Evolutionary conservation across 305 asterid species (phyloP).

Genomic region (Striga hermonthica): DNA sequence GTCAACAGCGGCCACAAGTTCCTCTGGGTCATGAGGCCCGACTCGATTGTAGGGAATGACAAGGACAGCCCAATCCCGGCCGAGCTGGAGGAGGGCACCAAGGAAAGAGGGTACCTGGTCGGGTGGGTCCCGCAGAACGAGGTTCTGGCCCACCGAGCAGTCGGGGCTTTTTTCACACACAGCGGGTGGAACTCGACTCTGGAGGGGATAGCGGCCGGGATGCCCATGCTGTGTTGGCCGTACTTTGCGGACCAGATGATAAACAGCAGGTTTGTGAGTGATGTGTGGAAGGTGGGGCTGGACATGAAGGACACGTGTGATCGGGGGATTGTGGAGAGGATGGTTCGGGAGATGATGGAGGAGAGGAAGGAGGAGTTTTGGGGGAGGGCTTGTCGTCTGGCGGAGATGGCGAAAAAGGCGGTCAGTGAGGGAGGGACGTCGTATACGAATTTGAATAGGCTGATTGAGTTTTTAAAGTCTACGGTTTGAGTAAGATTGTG

Average conservation of each 20-base stretch:
- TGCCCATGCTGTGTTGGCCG: slow-evolving; percentile 34
- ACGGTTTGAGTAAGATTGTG: neutral
- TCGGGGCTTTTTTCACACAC: slow-evolving; percentile 29
- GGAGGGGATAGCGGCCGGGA: slow-evolving; percentile 28
- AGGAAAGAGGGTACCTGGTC: slow-evolving; percentile 25
- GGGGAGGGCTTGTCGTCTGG: slow-evolving; percentile 8
- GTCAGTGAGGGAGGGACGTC: slow-evolving; percentile 30
- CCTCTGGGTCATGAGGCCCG: slow-evolving; percentile 33
- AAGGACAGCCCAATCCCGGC: slow-evolving; percentile 1
- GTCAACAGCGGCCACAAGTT: slow-evolving; percentile 28
- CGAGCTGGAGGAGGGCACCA: slow-evolving; percentile 10
- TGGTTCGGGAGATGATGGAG: slow-evolving; percentile 33
- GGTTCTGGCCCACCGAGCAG: slow-evolving; percentile 23
- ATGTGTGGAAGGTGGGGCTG: slow-evolving; percentile 27
- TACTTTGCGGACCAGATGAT: slow-evolving; percentile 29
- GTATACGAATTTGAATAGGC: slow-evolving; percentile 15
- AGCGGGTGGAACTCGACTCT: slow-evolving; percentile 32
- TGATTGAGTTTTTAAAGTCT: slow-evolving; percentile 6
- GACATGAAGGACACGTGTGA: slow-evolving; percentile 32
- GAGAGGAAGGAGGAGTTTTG: slow-evolving; percentile 18
- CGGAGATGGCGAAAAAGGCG: slow-evolving; percentile 19
- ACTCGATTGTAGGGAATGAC: slow-evolving; percentile 2
- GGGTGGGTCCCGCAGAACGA: slow-evolving; percentile 33
- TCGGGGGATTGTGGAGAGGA: slow-evolving; percentile 29
- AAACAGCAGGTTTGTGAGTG: slow-evolving; percentile 29